phyloP scores from a whole-genome alignment of 495 filamentous ascomycete species.

The Aspergillus taichungensis region DNA sequence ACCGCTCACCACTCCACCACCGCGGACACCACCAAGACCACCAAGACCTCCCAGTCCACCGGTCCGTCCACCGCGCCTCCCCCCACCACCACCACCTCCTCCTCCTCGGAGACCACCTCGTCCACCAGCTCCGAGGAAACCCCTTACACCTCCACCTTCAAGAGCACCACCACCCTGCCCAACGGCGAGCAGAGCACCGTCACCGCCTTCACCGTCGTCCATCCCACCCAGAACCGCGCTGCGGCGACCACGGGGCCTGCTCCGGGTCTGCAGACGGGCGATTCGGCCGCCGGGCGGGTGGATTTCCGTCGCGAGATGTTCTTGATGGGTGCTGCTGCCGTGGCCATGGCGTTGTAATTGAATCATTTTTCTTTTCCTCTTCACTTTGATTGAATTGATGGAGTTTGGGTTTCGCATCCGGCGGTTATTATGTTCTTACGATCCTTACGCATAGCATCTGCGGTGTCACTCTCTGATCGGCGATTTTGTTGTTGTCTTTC shows the following conservation, averaged over 20 bases:
- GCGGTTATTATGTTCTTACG: too few species aligned
- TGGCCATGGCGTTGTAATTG: constrained; percentile 31
- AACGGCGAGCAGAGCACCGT: constrained; percentile 50
- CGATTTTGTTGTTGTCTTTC: too few species aligned
- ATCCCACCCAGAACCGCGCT: constrained; percentile 20
- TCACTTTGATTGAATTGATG: too few species aligned
- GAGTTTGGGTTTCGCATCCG: too few species aligned
- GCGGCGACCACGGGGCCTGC: constrained; percentile 15
- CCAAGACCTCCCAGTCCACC: constrained; percentile 5
- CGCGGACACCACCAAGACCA: neutral
- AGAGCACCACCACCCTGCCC: constrained; percentile 56
- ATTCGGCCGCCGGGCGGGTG: constrained; percentile 20
- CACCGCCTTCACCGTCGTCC: constrained; percentile 40
- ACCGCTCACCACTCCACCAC: neutral
- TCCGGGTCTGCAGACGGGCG: constrained; percentile 38
- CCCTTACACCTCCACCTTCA: constrained; percentile 23
- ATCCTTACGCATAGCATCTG: too few species aligned
- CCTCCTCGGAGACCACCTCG: constrained; percentile 1
- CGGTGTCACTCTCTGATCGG: too few species aligned
- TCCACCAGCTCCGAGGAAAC: constrained; percentile 6
- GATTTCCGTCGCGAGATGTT: constrained; percentile 31
- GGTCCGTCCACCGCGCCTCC: constrained; percentile 7
- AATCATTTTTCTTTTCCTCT: too few species aligned
- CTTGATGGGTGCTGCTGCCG: constrained; percentile 33
- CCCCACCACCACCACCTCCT: constrained; percentile 6